Base-by-base conservation (phyloP, 805 yeast genomes). In the Zygosaccharomyces kombuchaensis region DNA sequence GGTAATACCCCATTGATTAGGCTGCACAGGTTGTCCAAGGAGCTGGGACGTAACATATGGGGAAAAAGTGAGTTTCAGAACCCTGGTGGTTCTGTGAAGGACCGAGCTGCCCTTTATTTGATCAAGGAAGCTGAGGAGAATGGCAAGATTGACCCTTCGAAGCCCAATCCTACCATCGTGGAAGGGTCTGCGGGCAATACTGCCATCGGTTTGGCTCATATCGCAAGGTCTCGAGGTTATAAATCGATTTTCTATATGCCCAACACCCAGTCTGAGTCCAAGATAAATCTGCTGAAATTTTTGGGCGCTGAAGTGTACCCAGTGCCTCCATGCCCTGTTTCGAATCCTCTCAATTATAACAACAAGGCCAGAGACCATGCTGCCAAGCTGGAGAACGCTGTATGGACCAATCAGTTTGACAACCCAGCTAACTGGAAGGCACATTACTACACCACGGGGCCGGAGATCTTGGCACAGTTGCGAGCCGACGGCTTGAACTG, bases 111-210 rank as follows among this genome's bases (percentile, higher is more conserved):
- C 0, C 70, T 84, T 30, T 87, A 70, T 59, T 73, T 88, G 52
- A 72, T 88, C 42, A 74, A 83, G 54, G 89, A 87, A 53, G 96
- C 96, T 22, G 96, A 88, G 61, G 61, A 65, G 29, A 72, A 71
- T 49, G 88, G 88, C 2, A 67, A 75, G 45, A 71, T 88, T 46
- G 62, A 69, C 47, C 78, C 88, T 3, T 93, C 95, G 7, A 44
- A 47, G 23, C 53, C 55, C 4, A 34, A 43, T 34, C 96, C 93
- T 27, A 88, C 96, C 2, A 78, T 88, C 25, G 90, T 88, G 13
- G 96, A 88, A 66, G 96, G 96, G 6, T 87, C 96, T 9, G 96
- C 96, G 2, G 96, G 96, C 26, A 88, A 88, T 68, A 88, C 96
- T n/a, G 96, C 96, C 13, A 88, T 88, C 55, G 96, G 96, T 1